A percentile compares a stretch with the other conserved stretches of the same genome.
Conservation (phyloP, 768 basidiomycete genomes). For the Neoboletus subvelutipes region DNA sequence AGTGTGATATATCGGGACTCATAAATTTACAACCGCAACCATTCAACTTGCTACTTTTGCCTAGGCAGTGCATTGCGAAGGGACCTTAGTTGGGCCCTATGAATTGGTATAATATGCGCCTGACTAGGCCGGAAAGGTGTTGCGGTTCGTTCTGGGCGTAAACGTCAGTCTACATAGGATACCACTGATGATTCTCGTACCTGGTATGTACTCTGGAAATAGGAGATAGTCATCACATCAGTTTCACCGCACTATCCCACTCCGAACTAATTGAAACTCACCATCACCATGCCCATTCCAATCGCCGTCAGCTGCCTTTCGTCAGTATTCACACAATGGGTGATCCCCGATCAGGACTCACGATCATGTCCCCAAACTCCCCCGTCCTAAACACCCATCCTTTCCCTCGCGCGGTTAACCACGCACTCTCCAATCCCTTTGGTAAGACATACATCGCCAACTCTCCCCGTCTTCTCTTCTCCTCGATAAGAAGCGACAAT, state of each 20-base stretch:
- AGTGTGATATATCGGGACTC: not conserved
- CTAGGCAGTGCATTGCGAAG: not conserved
- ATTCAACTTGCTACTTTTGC: not conserved
- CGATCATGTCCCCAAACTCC: conserved; percentile 64
- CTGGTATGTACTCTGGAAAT: conserved; percentile 73
- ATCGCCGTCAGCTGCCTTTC: conserved; percentile 54
- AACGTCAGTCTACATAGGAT: conserved; percentile 2
- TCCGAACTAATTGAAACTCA: conserved; percentile 31
- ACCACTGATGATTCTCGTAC: conserved; percentile 23
- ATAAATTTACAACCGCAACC: not conserved
- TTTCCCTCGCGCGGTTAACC: conserved; percentile 74
- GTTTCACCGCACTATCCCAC: not conserved
- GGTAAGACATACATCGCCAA: conserved; percentile 92
- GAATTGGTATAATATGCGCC: conserved; percentile 83
- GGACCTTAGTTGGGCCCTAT: conserved; percentile 74
- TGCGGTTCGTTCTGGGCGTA: conserved; percentile 61
- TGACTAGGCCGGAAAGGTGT: conserved; percentile 76
- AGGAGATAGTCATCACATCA: conserved; percentile 4
- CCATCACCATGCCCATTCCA: conserved; percentile 93
- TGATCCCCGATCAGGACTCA: conserved; percentile 35
- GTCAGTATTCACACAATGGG: conserved; percentile 7
- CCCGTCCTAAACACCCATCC: too few relatives aligned
- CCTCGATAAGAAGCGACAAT: conserved; percentile 82
- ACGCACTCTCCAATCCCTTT: conserved; percentile 87
- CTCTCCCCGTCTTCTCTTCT: conserved; percentile 83